Evolutionary conservation across 2,329 filamentous ascomycete species (phyloP), one percentile per base, ranked within the genome.

Genomic region (Arthrobotrys entomopaga): DNA sequence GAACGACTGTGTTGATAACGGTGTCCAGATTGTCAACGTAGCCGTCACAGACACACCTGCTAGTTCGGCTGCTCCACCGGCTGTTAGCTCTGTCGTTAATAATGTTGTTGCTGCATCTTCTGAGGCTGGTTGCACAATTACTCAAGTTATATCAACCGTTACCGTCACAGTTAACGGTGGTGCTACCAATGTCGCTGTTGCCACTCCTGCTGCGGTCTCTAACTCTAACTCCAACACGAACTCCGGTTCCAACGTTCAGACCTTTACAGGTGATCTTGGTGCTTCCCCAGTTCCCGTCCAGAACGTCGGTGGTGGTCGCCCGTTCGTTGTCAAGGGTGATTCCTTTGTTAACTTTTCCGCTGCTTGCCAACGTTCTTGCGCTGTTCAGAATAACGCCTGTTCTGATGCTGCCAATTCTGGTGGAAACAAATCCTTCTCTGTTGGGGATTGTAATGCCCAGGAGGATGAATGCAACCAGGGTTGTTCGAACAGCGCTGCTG

Each of bases 321-420:
- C 87, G 65, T 89, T 89, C 80, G 77, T 80, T 20, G 86, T 88
- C 70, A 85, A 86, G 77, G 86, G 85, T 56, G 82, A 83, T 82
- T 87, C 83, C 42, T 90, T 90, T 79, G 84, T 85, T 43, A 85
- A 85, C 79, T 79, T 85, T 76, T 81, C 79, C 2, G 85, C 84
- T 8, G 88, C 88, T 19, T 81, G 85, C 46, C 85, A 88, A 80
- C 84, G 88, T 53, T 85, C 87, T 40, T 90, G 88, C 79, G 84
- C 87, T 74, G 85, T 88, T 70, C 87, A 90, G 82, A 86, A 87
- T 82, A 89, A 89, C 78, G 81, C 80, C 2, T 90, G 88, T 78
- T 82, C 85, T 11, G 81, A 87, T 76, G 84, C 84, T 26, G 85
- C 85, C 66, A 89, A 89, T 80, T 77, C 81, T 24, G 69, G 80